Conservation (phyloP, 768 basidiomycete species). For the Sistotremastrum niveocremeum region DNA sequence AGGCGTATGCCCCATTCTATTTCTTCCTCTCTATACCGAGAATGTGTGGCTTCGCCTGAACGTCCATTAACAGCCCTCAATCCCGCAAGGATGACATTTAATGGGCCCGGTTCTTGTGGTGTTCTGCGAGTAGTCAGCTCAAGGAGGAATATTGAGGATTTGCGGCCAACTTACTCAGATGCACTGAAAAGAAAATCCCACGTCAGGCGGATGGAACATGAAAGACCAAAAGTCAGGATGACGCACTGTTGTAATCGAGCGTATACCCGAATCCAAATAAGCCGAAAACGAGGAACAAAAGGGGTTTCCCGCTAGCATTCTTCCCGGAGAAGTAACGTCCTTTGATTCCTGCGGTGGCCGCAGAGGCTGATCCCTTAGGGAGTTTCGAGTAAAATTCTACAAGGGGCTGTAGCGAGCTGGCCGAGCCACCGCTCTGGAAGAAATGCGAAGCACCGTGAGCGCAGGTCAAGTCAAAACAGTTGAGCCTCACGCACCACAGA, state of each 20-base stretch:
- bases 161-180: constrained; percentile 52
- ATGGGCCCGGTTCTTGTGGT: constrained; percentile 87
- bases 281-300: constrained; percentile 47
- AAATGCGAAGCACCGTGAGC: not conserved
- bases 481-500: constrained; percentile 50
- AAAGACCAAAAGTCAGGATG: not conserved
- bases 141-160: not conserved
- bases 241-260: constrained; percentile 82
- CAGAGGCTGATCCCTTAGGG: constrained; percentile 72
- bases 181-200: constrained; percentile 36
- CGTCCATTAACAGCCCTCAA: not conserved
- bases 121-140: constrained; percentile 33
- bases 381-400: constrained; percentile 96
- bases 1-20: too few species aligned
- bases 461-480: not conserved
- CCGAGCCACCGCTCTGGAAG: constrained; percentile 63
- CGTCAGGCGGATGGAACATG: constrained; percentile 5
- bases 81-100: constrained; percentile 19
- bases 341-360: constrained; percentile 54
- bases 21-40: too few species aligned
- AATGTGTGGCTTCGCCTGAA: too few species aligned
- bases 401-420: constrained; percentile 67
- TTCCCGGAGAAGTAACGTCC: constrained; percentile 73
- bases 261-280: constrained; percentile 75
- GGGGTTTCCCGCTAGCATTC: constrained; percentile 66